Base-by-base conservation (phyloP, 2,329 filamentous ascomycete genomes). In the Stemphylium vesicarium region DNA sequence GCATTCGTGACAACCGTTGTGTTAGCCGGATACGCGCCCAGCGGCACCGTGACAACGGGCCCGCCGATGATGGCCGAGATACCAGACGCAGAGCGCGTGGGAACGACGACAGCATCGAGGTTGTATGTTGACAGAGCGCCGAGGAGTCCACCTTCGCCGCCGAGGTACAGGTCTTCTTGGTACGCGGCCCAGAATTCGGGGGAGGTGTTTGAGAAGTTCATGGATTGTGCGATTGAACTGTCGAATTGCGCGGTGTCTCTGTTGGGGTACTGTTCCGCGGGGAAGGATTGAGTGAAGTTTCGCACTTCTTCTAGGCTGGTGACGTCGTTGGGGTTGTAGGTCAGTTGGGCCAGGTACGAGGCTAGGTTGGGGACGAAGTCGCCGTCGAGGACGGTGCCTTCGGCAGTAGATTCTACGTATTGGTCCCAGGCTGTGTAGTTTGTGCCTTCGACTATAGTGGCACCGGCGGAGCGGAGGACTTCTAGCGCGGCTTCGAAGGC, bases 81-180 rank as follows among this genome's bases (percentile, higher is more conserved):
- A 1, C 74, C 70, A 0, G 79, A 73, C 0, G 82, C 77, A 18
- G 80, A 74, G 11, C 73, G 60, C 0, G 85, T 85, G 0, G 87
- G 88, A 4, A 89, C 59, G 1, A 90, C 79, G 4, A 90, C 73
- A 1, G 87, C 87, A 60, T 87, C 85, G 0, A 89, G 79, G 4
- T 81, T 79, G 59, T 85, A 76, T 2, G 81, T 81, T 5, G 78
- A 64, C 0, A 91, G 71, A 0, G 87, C 84, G 0, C 87, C 87
- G 0, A 85, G 77, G 2, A 91, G 74, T 0, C 87, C 87, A 8
- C 84, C 83, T 40, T 82, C 77, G 2, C 82, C 85, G 8, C 83
- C 87, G 33, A 83, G 78, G 60, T 80, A 81, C 2, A 82, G 73
- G 36, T 81, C 79, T 20, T 79, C 66, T 60, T 85, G 82, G 63